phyloP scores from a whole-genome alignment of 257 asterid species.

The Phtheirospermum japonicum region DNA sequence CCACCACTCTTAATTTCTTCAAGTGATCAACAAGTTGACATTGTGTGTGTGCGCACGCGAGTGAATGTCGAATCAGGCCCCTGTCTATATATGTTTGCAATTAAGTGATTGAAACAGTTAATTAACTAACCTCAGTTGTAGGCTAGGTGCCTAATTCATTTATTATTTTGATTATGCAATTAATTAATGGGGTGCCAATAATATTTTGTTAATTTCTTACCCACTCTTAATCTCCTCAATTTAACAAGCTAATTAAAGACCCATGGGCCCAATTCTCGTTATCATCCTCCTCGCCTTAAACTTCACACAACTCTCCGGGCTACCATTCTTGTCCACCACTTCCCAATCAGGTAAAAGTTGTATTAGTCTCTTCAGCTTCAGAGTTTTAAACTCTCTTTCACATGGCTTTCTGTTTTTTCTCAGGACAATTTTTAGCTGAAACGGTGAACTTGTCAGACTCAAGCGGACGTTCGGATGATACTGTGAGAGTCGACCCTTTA shows the following conservation, averaged over 20 bases:
- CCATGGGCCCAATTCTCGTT: conserved; percentile 21
- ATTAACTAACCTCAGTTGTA: conserved; percentile 12
- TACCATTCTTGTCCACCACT: conserved; percentile 6
- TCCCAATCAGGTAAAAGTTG: conserved; percentile 32
- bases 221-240: neutral
- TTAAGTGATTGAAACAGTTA: no score
- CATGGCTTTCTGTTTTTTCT: neutral
- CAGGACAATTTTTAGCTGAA: conserved; percentile 47
- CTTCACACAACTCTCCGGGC: conserved; percentile 30
- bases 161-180: no score
- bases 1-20: neutral
- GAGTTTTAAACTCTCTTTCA: neutral
- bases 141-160: conserved; percentile 23
- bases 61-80: no score
- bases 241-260: conserved; percentile 29
- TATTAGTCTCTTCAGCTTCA: no score
- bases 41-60: no score
- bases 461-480: conserved; percentile 36
- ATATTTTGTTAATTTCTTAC: no score
- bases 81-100: no score
- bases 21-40: no score
- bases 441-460: conserved; percentile 21
- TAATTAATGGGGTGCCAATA: no score
- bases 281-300: conserved; percentile 31
- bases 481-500: conserved; percentile 68